These are phyloP conservation scores for Calycina marina DNA, from an alignment of 2,329 filamentous ascomycete species.

Conservation along the genomic window DNA sequence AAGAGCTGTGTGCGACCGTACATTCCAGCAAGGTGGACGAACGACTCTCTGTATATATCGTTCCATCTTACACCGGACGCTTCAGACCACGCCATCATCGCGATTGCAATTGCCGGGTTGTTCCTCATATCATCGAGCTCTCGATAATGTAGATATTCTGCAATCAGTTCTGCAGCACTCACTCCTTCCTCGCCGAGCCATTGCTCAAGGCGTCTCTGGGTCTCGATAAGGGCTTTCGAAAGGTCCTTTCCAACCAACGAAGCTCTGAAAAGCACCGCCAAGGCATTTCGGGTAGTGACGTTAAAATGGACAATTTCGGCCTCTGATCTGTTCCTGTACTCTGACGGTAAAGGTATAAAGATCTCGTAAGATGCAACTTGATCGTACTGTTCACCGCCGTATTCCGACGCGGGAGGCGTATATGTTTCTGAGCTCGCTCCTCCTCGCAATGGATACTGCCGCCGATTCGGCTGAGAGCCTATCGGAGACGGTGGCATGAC, in stretches of 20 bases:
- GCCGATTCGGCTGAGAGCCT: slow-evolving; percentile 14
- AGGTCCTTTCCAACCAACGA: slow-evolving; percentile 51
- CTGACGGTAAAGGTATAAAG: slow-evolving; percentile 45
- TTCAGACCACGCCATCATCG: slow-evolving; percentile 52
- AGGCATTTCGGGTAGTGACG: slow-evolving; percentile 55
- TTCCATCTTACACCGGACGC: slow-evolving; percentile 40
- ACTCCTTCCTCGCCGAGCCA: slow-evolving; percentile 35
- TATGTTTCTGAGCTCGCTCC: slow-evolving; percentile 2
- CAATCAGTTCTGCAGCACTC: slow-evolving; percentile 36
- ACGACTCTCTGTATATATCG: slow-evolving; percentile 55
- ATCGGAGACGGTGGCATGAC: slow-evolving; percentile 30
- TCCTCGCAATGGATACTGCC: slow-evolving; percentile 12
- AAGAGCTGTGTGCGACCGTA: slow-evolving; percentile 34
- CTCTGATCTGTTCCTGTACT: slow-evolving; percentile 31
- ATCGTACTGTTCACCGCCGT: slow-evolving; percentile 21
- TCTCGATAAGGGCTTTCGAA: slow-evolving; percentile 45
- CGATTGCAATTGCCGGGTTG: slow-evolving; percentile 42
- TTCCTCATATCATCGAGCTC: slow-evolving; percentile 50
- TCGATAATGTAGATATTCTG: slow-evolving; percentile 44
- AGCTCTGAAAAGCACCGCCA: slow-evolving; percentile 48
- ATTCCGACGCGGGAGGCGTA: slow-evolving; percentile 24
- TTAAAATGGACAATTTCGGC: too few relatives aligned
- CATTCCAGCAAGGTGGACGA: slow-evolving; percentile 53
- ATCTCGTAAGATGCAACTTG: slow-evolving; percentile 46
- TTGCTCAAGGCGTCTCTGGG: slow-evolving; percentile 43